phyloP scores from a whole-genome alignment of 2,329 filamentous ascomycete species.

The Xylariaceae sp. region DNA sequence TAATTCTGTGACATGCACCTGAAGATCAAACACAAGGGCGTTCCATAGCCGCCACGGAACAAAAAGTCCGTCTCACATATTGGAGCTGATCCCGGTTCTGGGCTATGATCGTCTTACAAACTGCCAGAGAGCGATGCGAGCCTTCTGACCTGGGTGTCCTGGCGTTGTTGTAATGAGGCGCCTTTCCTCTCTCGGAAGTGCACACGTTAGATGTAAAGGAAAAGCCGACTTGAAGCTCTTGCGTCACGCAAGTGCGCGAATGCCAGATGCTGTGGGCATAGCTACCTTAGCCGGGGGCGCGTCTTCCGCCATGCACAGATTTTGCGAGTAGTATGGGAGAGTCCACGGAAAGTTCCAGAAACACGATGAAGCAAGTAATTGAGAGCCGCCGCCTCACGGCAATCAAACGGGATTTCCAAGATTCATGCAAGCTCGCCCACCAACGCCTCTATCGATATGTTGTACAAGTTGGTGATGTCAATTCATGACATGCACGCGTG shows the following conservation, averaged over 20 bases:
- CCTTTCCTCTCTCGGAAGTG: too few relatives aligned
- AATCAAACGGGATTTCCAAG: conserved; percentile 3
- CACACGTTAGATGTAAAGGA: too few relatives aligned
- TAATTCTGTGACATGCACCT: too few relatives aligned
- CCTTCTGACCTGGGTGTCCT: too few relatives aligned
- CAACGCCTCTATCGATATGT: conserved; percentile 7
- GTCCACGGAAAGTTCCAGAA: not conserved
- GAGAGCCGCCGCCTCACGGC: not conserved
- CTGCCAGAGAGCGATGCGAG: too few relatives aligned
- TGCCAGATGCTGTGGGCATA: not conserved
- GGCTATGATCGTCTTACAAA: too few relatives aligned
- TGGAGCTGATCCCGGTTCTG: too few relatives aligned
- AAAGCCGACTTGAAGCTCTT: too few relatives aligned
- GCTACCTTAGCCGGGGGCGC: not conserved
- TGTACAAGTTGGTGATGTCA: conserved; percentile 3
- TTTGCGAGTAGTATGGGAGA: not conserved
- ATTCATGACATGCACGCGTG: not conserved
- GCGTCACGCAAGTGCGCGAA: not conserved
- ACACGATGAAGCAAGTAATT: not conserved
- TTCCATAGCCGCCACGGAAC: too few relatives aligned
- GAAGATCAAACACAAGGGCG: too few relatives aligned
- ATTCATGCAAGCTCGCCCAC: conserved; percentile 4
- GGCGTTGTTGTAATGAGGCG: too few relatives aligned
- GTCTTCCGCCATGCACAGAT: not conserved
- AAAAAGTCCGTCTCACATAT: too few relatives aligned